These are phyloP conservation scores for Eimeria acervulina DNA, from an alignment of 169 alveolate genomes.

Conservation along the genomic window DNA sequence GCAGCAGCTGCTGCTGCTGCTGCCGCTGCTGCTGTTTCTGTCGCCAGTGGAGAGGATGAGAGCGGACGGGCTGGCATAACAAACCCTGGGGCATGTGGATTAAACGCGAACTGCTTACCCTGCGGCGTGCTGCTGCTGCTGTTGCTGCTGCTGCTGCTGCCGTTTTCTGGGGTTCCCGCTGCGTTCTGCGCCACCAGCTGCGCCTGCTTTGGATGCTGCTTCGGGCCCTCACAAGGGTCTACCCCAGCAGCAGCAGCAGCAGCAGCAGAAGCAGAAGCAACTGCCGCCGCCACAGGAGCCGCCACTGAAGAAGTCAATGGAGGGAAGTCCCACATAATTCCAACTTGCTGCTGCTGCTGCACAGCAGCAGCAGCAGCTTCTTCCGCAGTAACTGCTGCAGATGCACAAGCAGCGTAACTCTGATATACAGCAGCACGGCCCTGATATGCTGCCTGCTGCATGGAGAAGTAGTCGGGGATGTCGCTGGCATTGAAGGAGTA, in stretches of 20 bases:
- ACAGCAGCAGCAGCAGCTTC: constrained; percentile 11
- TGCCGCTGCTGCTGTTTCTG: neutral
- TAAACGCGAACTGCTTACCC: constrained; percentile 35
- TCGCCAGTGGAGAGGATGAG: neutral
- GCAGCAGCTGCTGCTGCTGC: constrained; percentile 16
- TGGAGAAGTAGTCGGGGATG: constrained; percentile 52
- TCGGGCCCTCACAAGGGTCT: neutral
- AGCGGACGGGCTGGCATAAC: constrained; percentile 40
- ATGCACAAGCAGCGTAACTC: constrained; percentile 69
- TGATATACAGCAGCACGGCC: constrained; percentile 48
- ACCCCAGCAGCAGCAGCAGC: constrained; percentile 55
- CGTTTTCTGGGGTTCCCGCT: constrained; percentile 14
- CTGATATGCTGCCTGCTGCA: constrained; percentile 69
- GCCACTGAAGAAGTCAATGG: constrained; percentile 20
- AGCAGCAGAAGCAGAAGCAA: neutral
- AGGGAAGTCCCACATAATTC: constrained; percentile 50
- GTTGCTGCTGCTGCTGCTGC: constrained; percentile 49
- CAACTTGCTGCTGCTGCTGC: constrained; percentile 26
- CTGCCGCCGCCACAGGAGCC: neutral
- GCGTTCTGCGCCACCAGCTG: neutral
- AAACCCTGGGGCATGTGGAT: constrained; percentile 49
- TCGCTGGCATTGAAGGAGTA: constrained; percentile 43
- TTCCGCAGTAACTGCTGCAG: constrained; percentile 54
- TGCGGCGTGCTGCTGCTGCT: constrained; percentile 13
- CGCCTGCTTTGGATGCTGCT: constrained; percentile 35